These are phyloP conservation scores for Phascolomyces articulosus DNA, from an alignment of 371 early-diverging fungal genomes.

Conservation along the genomic window DNA sequence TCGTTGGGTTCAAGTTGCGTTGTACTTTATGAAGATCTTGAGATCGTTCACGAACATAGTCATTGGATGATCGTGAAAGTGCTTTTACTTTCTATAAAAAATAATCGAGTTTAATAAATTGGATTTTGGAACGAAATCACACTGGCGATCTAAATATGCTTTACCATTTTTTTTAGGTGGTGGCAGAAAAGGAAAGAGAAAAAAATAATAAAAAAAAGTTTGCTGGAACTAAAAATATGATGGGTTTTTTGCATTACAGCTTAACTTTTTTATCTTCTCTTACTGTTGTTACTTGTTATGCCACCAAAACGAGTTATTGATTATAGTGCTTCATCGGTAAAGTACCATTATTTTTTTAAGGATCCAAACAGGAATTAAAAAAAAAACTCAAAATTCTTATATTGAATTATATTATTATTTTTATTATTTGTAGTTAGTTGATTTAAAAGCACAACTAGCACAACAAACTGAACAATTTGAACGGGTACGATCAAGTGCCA, in stretches of 20 bases:
- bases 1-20: slow-evolving; percentile 87
- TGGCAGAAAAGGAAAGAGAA: too few relatives aligned
- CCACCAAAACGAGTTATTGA: slow-evolving; percentile 17
- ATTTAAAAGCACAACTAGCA: slow-evolving; percentile 43
- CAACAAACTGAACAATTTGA: slow-evolving; percentile 46
- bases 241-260: too few relatives aligned
- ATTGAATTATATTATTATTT: too few relatives aligned
- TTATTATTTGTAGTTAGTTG: slow-evolving; percentile 21
- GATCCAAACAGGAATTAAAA: neutral
- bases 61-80: slow-evolving; percentile 82
- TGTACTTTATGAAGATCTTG: slow-evolving; percentile 90
- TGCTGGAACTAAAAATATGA: too few relatives aligned
- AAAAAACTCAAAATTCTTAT: neutral
- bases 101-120: too few relatives aligned
- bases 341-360: neutral
- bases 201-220: neutral
- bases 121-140: too few relatives aligned
- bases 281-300: neutral
- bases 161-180: neutral
- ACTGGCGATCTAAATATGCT: neutral
- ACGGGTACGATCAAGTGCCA: slow-evolving; percentile 31
- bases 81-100: slow-evolving; percentile 87
- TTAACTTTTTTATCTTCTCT: neutral
- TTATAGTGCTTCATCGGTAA: slow-evolving; percentile 37
- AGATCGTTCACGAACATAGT: slow-evolving; percentile 82